Percentiles rank a stretch among this genome's conserved stretches.
These are phyloP conservation scores for Davidsoniella neocaledoniae DNA, from an alignment of 2,329 filamentous ascomycete genomes.

Conservation along the genomic window DNA sequence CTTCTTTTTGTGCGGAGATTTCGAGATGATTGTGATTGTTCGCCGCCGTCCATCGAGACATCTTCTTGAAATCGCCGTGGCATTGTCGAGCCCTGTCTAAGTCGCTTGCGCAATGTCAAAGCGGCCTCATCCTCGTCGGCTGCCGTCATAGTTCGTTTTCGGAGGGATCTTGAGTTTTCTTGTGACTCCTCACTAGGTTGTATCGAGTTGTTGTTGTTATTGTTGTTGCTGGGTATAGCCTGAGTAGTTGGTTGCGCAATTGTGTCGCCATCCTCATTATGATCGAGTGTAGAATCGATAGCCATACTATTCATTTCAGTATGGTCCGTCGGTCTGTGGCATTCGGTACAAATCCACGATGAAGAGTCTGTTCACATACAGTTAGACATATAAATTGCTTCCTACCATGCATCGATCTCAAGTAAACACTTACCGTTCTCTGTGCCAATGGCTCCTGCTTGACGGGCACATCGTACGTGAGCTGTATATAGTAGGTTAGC, in stretches of 20 bases:
- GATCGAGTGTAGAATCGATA: no score
- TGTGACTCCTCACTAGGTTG: background rate
- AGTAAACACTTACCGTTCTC: conserved; percentile 30
- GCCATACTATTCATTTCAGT: no score
- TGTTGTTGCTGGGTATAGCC: no score
- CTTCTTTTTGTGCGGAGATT: conserved; percentile 9
- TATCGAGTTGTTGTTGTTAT: background rate
- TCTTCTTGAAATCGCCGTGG: conserved; percentile 15
- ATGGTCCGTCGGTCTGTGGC: conserved; percentile 18
- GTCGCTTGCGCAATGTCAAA: conserved; percentile 6
- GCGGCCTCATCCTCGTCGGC: conserved; percentile 11
- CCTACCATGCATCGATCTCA: background rate
- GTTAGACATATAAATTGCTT: background rate
- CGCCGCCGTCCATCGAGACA: conserved; percentile 16
- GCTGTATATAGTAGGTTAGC: conserved; percentile 33
- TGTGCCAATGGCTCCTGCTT: conserved; percentile 25
- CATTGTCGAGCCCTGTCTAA: conserved; percentile 9
- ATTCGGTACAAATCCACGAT: conserved; percentile 33
- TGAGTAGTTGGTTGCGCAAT: no score
- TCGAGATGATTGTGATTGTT: conserved; percentile 1
- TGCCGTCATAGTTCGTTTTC: conserved; percentile 11
- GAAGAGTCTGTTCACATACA: background rate
- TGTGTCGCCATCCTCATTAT: no score
- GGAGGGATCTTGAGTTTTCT: conserved; percentile 5
- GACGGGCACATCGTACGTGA: conserved; percentile 76